A percentile compares a stretch with the other conserved stretches of the same genome.
Evolutionary conservation across 2,329 filamentous ascomycete species (phyloP).

Genomic region (Neonectria ditissima): DNA sequence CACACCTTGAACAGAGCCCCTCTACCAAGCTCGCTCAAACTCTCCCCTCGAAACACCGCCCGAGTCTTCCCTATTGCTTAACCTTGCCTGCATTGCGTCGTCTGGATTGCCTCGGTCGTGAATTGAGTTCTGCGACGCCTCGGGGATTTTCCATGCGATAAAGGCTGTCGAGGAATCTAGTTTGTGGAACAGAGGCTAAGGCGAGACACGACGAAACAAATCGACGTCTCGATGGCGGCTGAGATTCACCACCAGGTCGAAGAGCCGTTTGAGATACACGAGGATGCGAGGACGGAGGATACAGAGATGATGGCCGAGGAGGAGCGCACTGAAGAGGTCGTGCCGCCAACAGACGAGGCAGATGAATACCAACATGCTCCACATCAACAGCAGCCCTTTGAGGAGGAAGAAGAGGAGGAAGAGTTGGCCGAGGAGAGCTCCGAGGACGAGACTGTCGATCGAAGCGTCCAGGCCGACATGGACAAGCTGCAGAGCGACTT

Average conservation of each 20-base stretch:
- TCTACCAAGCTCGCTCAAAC: conserved; percentile 28
- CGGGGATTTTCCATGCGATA: conserved; percentile 8
- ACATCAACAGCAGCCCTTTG: conserved; percentile 34
- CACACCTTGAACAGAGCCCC: conserved; percentile 34
- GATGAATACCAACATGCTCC: conserved; percentile 37
- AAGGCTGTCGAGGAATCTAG: conserved; percentile 6
- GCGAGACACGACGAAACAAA: conserved; percentile 19
- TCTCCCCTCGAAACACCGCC: conserved; percentile 5
- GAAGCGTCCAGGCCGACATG: conserved; percentile 85
- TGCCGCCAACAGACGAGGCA: conserved; percentile 37
- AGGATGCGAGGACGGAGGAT: conserved; percentile 63
- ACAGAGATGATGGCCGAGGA: conserved; percentile 63
- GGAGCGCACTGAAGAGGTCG: conserved; percentile 45
- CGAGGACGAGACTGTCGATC: conserved; percentile 74
- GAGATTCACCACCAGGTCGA: conserved; percentile 44
- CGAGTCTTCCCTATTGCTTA: conserved; percentile 8
- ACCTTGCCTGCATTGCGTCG: conserved; percentile 4
- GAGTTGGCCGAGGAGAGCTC: conserved; percentile 58
- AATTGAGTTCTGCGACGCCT: conserved; percentile 7
- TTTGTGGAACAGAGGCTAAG: conserved; percentile 14
- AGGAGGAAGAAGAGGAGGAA: conserved; percentile 53
- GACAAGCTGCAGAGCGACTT: conserved; percentile 84
- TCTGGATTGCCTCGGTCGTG: background rate
- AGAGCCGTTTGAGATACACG: conserved; percentile 61
- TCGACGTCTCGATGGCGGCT: conserved; percentile 37